phyloP scores from a whole-genome alignment of 768 basidiomycete species.

The Tephrocybe sp. region DNA sequence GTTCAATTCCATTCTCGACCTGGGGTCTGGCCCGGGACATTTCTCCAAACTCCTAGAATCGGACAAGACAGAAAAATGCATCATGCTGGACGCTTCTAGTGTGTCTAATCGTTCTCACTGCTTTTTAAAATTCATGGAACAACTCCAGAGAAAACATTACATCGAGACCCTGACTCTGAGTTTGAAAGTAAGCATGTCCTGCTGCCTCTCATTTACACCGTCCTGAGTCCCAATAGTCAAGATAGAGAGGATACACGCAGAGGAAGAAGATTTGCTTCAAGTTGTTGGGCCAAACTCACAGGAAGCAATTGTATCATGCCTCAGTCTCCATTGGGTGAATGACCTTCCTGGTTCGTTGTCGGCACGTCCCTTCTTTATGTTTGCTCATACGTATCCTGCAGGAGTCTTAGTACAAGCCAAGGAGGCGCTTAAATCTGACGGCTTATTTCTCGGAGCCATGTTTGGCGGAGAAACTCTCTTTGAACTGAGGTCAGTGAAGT shows the following conservation, averaged over 20 bases:
- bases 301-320: constrained; percentile 89
- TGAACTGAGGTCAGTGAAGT: constrained; percentile 69
- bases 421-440: constrained; percentile 84
- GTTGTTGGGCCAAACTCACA: constrained; percentile 71
- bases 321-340: constrained; percentile 96
- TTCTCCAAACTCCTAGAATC: constrained; percentile 80
- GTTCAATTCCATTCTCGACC: constrained; percentile 78
- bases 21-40: constrained; percentile 91
- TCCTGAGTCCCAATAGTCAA: constrained; percentile 51
- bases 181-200: constrained; percentile 66
- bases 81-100: constrained; percentile 91
- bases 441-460: constrained; percentile 92
- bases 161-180: constrained; percentile 74
- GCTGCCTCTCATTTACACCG: constrained; percentile 2
- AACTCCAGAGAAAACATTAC: constrained; percentile 59
- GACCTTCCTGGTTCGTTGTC: constrained; percentile 90
- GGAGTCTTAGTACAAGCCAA: constrained; percentile 86
- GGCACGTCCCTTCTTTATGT: neutral
- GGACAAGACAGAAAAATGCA: constrained; percentile 65
- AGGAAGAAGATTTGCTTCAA: constrained; percentile 80
- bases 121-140: neutral
- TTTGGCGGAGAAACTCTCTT: constrained; percentile 96
- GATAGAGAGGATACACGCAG: constrained; percentile 73
- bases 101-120: constrained; percentile 17
- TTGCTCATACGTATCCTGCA: constrained; percentile 26